A percentile compares a stretch with the other conserved stretches of the same genome.
phyloP scores from a whole-genome alignment of 2,329 filamentous ascomycete genomes.

The Cladosporium oxysporum region DNA sequence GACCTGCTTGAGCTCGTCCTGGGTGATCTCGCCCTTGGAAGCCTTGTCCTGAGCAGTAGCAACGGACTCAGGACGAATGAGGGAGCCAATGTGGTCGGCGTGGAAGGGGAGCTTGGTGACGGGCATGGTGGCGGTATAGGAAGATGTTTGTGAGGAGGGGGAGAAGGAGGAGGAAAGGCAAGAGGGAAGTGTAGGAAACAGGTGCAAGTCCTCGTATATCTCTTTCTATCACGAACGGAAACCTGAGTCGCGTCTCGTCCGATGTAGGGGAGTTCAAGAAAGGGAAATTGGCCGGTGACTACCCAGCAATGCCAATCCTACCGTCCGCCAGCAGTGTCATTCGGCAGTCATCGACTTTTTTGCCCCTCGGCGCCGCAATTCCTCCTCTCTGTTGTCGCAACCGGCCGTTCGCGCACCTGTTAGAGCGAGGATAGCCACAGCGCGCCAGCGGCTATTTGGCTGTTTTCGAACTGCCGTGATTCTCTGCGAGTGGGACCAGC shows the following conservation, averaged over 20 bases:
- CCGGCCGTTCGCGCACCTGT: constrained; percentile 5
- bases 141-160: not conserved
- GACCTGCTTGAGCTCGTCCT: constrained; percentile 59
- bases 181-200: constrained; percentile 6
- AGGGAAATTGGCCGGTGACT: constrained; percentile 5
- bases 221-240: not conserved
- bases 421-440: constrained; percentile 4
- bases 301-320: not conserved
- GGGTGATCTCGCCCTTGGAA: constrained; percentile 56
- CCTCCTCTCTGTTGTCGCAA: constrained; percentile 9
- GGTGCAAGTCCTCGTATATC: constrained; percentile 1
- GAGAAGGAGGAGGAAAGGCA: not conserved
- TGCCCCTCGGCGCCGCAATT: constrained; percentile 7
- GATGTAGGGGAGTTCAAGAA: constrained; percentile 12
- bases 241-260: not conserved
- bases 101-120: constrained; percentile 61
- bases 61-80: constrained; percentile 66
- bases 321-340: constrained; percentile 10
- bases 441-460: not conserved
- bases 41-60: constrained; percentile 59
- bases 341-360: constrained; percentile 16
- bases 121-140: constrained; percentile 24
- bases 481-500: not conserved
- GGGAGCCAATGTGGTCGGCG: constrained; percentile 72
- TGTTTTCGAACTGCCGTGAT: constrained; percentile 17